Evolutionary conservation across 306 rosid genomes (phyloP).

Genomic region (Quercus rubra): DNA sequence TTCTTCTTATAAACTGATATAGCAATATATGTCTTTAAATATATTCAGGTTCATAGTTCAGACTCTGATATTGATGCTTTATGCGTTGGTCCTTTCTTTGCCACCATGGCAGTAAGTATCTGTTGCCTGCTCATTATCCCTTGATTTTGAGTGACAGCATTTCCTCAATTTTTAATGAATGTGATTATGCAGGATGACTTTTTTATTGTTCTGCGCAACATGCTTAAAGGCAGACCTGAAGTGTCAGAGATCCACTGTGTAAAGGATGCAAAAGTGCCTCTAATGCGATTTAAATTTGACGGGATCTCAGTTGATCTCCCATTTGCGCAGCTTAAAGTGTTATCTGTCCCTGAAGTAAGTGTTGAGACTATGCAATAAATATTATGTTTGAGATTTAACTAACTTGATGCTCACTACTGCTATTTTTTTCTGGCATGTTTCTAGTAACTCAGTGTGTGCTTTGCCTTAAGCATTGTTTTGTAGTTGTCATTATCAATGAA

Average conservation of each 20-base stretch:
- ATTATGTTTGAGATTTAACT: background rate
- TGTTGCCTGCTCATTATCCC: conserved; percentile 1
- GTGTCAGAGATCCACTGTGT: conserved; percentile 39
- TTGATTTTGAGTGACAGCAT: background rate
- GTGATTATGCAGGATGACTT: conserved; percentile 40
- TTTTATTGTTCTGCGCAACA: conserved; percentile 33
- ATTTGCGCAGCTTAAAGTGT: conserved; percentile 30
- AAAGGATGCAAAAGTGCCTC: conserved; percentile 49
- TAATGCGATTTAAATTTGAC: conserved; percentile 44
- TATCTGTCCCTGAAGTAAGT: conserved; percentile 48
- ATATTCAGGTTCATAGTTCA: conserved; percentile 38
- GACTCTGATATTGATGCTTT: conserved; percentile 51
- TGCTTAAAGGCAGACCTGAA: conserved; percentile 39
- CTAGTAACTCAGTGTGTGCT: background rate
- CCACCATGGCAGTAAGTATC: conserved; percentile 34
- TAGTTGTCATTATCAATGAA: background rate
- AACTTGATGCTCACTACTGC: background rate
- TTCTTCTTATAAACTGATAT: background rate
- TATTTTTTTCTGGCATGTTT: conserved; percentile 12
- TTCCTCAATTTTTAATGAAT: conserved; percentile 4
- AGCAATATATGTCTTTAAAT: background rate
- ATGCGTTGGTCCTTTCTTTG: conserved; percentile 48
- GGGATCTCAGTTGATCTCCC: conserved; percentile 49
- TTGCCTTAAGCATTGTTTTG: background rate
- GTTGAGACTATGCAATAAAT: background rate